Evolutionary conservation across 306 rosid genomes (phyloP).

Genomic region (Cucumis sativus): Cucumber_9930_V3 NC_026661.2:4391501-4392000

Average conservation of each 20-base stretch:
- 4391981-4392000: neutral
- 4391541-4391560: constrained; percentile 90
- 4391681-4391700: constrained; percentile 51
- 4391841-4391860: constrained; percentile 36
- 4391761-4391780: constrained; percentile 11
- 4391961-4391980: neutral
- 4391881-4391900: constrained; percentile 60
- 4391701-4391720: constrained; percentile 85
- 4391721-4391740: constrained; percentile 81
- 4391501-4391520: constrained; percentile 95
- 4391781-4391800: neutral
- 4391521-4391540: constrained; percentile 97
- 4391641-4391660: constrained; percentile 89
- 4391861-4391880: constrained; percentile 61
- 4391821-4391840: neutral
- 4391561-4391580: constrained; percentile 81
- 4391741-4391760: constrained; percentile 8
- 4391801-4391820: neutral
- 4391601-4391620: constrained; percentile 87
- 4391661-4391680: constrained; percentile 46
- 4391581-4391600: constrained; percentile 83
- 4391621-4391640: constrained; percentile 68
- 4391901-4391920: constrained; percentile 92
- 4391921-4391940: constrained; percentile 43
- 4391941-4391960: neutral